A percentile compares a stretch with the other conserved stretches of the same genome.
phyloP scores from a whole-genome alignment of 148 eudicot genomes.

The Camellia japonica region DNA sequence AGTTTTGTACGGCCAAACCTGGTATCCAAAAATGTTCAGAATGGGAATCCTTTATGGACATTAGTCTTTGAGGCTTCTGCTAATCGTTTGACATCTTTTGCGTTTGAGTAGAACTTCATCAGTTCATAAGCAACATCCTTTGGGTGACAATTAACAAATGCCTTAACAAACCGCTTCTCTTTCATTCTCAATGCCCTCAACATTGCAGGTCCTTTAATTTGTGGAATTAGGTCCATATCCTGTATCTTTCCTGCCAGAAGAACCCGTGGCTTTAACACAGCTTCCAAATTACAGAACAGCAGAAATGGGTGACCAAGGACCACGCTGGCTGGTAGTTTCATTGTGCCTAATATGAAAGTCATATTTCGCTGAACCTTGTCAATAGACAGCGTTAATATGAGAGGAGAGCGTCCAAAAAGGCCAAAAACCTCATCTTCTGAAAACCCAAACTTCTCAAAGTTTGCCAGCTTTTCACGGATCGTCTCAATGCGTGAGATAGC shows the following conservation, averaged over 20 bases:
- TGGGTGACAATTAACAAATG: conserved; percentile 49
- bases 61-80: conserved; percentile 52
- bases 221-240: conserved; percentile 59
- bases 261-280: conserved; percentile 54
- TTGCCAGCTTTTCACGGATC: conserved; percentile 58
- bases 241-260: conserved; percentile 47
- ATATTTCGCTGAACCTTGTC: conserved; percentile 77
- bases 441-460: conserved; percentile 67
- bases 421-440: conserved; percentile 59
- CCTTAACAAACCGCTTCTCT: conserved; percentile 52
- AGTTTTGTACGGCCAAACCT: neutral
- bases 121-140: conserved; percentile 44
- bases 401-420: conserved; percentile 58
- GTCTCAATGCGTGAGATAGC: conserved; percentile 71
- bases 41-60: conserved; percentile 46
- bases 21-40: conserved; percentile 30
- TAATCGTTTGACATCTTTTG: conserved; percentile 50
- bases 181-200: conserved; percentile 68
- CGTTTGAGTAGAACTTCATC: conserved; percentile 40
- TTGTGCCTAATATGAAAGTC: conserved; percentile 59
- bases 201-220: conserved; percentile 44
- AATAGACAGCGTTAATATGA: conserved; percentile 51
- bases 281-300: conserved; percentile 54
- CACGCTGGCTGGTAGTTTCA: conserved; percentile 50
- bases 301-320: conserved; percentile 47